Percentiles rank a stretch among this genome's conserved stretches.
These are phyloP conservation scores for Xylariaceae sp. DNA, from an alignment of 2,329 filamentous ascomycete genomes.

Conservation along the genomic window DNA sequence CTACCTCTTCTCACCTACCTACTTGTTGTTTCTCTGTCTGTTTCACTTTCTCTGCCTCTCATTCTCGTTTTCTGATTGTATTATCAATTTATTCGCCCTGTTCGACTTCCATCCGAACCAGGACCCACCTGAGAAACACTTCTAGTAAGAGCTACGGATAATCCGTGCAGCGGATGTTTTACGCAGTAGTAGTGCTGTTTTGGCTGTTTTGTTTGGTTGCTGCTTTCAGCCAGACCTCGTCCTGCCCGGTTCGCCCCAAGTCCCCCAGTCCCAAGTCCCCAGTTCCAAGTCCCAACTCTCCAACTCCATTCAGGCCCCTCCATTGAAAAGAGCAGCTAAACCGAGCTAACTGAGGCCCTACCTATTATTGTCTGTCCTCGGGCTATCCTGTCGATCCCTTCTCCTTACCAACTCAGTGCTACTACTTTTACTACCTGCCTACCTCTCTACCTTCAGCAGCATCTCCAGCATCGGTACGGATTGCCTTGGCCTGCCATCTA, in stretches of 20 bases:
- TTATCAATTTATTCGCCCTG: no score
- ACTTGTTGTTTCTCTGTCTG: no score
- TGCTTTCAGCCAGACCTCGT: conserved; percentile 23
- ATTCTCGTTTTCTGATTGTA: no score
- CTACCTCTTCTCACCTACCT: no score
- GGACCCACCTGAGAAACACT: no score
- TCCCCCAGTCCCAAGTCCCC: no score
- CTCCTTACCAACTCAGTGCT: not conserved
- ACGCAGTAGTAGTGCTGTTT: not conserved
- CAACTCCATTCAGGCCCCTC: not conserved
- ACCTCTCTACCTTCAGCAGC: conserved; percentile 10
- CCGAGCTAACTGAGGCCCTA: conserved; percentile 1
- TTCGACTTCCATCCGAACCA: no score
- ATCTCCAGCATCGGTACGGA: no score
- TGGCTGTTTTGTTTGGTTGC: conserved; percentile 10
- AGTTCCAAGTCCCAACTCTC: not conserved
- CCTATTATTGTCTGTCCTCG: not conserved
- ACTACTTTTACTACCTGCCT: conserved; percentile 11
- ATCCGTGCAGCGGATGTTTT: not conserved
- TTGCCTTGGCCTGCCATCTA: no score
- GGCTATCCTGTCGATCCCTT: not conserved
- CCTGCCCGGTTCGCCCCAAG: no score
- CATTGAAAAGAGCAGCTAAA: not conserved
- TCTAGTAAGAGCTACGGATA: no score
- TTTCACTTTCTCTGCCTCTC: no score